Evolutionary conservation across 768 basidiomycete species (phyloP), one percentile per base, ranked within the genome.

Genomic region (Auricularia sp.): DNA sequence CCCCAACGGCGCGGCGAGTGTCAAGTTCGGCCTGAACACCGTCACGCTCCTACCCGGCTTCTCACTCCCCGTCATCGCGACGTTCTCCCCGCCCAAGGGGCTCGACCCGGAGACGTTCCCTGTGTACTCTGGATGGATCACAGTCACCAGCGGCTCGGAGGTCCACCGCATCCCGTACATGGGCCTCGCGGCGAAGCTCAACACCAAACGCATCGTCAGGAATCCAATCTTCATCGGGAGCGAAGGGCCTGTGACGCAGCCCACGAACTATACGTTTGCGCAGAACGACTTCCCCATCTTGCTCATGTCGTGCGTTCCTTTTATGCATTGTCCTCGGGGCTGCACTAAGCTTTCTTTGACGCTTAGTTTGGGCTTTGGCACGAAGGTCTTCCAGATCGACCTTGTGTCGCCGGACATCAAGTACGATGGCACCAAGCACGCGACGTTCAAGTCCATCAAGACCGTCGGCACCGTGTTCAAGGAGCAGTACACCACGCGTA

Each of bases 361-460:
- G 42, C 18, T 5, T 18, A 51, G 47, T 10, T 51, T 85, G 82
- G 72, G 86, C 86, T 71, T 85, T 85, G 63, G 82, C 77, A 1
- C 85, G 79, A 4, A 77, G 80, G 64, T 87, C 86, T 61, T 88
- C 85, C n/a, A 89, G 79, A 2, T 86, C 73, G 10, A 88, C 70
- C 0, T 85, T 86, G 59, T 89, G 87, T 18, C 87, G 79, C 73
- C 88, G 85, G 18, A 81, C 79, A 76, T 78, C 69, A 72, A 77
- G n/a, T 72, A 84, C 66, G 74, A 67, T 3, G 73, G 77, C 2
- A 81, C 79, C 63, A 70, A 70, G 16, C 70, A 73, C 44, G 62
- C 54, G 21, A 21, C 34, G 42, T 74, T 70, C 64, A 63, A 65
- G 35, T 68, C 68, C 70, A 79, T 59, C 76, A 83, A 71, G 70